phyloP scores from a whole-genome alignment of 495 filamentous ascomycete species.

The Neurospora sp. region DNA sequence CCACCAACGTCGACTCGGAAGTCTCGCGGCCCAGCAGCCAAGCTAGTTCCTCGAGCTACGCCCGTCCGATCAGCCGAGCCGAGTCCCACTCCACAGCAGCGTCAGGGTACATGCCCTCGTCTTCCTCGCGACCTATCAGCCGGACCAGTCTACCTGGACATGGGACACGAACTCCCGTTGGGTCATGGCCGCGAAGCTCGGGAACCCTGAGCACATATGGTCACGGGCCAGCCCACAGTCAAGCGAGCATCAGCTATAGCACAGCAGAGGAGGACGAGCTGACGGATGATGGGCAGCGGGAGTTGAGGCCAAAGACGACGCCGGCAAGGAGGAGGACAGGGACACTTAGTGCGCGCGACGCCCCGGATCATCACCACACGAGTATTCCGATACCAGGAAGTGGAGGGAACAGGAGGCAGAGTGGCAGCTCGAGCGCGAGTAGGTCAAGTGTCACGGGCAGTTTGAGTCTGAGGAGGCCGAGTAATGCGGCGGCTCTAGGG shows the following conservation, averaged over 20 bases:
- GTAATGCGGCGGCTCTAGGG: not conserved
- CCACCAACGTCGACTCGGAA: slow-evolving; percentile 22
- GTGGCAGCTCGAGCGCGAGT: slow-evolving; percentile 36
- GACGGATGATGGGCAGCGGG: slow-evolving; percentile 28
- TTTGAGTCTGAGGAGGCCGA: slow-evolving; percentile 26
- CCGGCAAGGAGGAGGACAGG: slow-evolving; percentile 39
- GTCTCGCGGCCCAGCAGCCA: slow-evolving; percentile 51
- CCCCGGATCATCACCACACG: slow-evolving; percentile 15
- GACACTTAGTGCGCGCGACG: slow-evolving; percentile 31
- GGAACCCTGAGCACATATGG: slow-evolving; percentile 1
- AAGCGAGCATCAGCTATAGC: slow-evolving; percentile 31
- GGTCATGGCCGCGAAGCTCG: slow-evolving; percentile 47
- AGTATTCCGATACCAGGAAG: slow-evolving; percentile 20
- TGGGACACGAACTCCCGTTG: slow-evolving; percentile 55
- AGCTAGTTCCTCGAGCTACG: slow-evolving; percentile 45
- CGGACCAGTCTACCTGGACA: slow-evolving; percentile 43
- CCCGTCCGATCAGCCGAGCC: slow-evolving; percentile 37
- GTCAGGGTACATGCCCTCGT: slow-evolving; percentile 39
- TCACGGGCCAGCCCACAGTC: slow-evolving; percentile 38
- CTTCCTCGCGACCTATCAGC: slow-evolving; percentile 50
- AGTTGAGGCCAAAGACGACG: slow-evolving; percentile 35
- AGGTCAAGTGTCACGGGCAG: slow-evolving; percentile 24
- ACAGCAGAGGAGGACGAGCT: slow-evolving; percentile 34
- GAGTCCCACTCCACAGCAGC: slow-evolving; percentile 23
- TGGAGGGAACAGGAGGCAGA: slow-evolving; percentile 34